A percentile compares a stretch with the other conserved stretches of the same genome.
phyloP scores from a whole-genome alignment of 345 rosid genomes.

The Fremontodendron californicum region DNA sequence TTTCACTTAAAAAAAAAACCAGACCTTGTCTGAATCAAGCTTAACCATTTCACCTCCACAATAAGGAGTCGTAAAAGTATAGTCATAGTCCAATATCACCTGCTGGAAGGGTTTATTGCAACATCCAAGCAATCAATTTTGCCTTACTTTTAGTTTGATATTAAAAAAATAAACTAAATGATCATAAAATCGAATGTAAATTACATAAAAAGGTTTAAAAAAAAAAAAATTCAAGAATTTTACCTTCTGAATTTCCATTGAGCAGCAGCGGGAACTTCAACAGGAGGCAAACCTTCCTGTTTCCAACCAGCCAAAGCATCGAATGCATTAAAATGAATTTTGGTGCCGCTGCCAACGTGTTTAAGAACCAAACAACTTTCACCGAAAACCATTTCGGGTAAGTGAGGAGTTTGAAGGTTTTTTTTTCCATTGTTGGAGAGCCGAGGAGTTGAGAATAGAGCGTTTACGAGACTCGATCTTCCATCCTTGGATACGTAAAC shows the following conservation, averaged over 20 bases:
- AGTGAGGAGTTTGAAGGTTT: slow-evolving; percentile 67
- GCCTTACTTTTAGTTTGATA: background rate
- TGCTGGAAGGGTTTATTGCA: slow-evolving; percentile 83
- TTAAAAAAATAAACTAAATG: background rate
- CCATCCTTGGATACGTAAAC: slow-evolving; percentile 70
- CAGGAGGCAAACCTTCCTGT: slow-evolving; percentile 80
- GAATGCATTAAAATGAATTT: slow-evolving; percentile 79
- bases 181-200: background rate
- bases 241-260: slow-evolving; percentile 93
- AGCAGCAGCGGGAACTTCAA: slow-evolving; percentile 93
- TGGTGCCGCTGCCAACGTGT: slow-evolving; percentile 48
- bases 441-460: slow-evolving; percentile 73
- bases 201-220: background rate
- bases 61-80: slow-evolving; percentile 90
- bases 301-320: slow-evolving; percentile 88
- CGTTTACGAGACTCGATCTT: slow-evolving; percentile 70
- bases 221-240: background rate
- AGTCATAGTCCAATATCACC: slow-evolving; percentile 91
- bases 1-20: slow-evolving; percentile 8
- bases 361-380: slow-evolving; percentile 65
- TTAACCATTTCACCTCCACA: slow-evolving; percentile 66
- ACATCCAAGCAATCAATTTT: background rate
- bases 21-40: slow-evolving; percentile 42
- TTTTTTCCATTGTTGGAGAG: slow-evolving; percentile 62
- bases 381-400: slow-evolving; percentile 93